A percentile compares a stretch with the other conserved stretches of the same genome.
Evolutionary conservation across 345 rosid genomes (phyloP).

Genomic region (Physaria fendleri): DNA sequence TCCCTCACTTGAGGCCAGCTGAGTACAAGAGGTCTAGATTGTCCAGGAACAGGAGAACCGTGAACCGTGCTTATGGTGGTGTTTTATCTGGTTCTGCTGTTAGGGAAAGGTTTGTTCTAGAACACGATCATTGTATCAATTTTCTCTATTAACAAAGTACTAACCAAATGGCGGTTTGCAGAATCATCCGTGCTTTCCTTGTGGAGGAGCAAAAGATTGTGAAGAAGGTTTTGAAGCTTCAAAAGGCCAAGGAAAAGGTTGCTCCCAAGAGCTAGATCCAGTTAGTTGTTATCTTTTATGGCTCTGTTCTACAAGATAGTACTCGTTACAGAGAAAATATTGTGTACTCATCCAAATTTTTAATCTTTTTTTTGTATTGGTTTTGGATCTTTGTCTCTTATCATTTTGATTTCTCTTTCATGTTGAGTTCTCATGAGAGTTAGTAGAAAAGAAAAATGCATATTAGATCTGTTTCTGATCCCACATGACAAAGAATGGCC

Average conservation of each 20-base stretch:
- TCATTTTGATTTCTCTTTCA: slow-evolving; percentile 29
- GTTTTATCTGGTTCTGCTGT: slow-evolving; percentile 80
- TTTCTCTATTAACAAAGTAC: not conserved
- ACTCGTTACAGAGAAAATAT: slow-evolving; percentile 20
- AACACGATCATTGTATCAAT: not conserved
- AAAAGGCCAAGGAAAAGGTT: slow-evolving; percentile 65
- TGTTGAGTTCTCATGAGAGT: not conserved
- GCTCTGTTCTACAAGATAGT: slow-evolving; percentile 27
- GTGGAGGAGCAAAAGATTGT: slow-evolving; percentile 86
- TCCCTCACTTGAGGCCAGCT: slow-evolving; percentile 86
- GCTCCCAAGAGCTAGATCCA: slow-evolving; percentile 39
- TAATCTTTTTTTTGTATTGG: slow-evolving; percentile 16
- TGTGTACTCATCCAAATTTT: slow-evolving; percentile 11
- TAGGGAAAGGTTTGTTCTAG: slow-evolving; percentile 57
- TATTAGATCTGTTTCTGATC: slow-evolving; percentile 32
- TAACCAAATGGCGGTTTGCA: not conserved
- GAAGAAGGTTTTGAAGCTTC: slow-evolving; percentile 71
- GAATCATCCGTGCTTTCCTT: slow-evolving; percentile 72
- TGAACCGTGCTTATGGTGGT: slow-evolving; percentile 89
- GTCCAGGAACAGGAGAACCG: slow-evolving; percentile 71
- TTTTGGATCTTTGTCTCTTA: slow-evolving; percentile 20
- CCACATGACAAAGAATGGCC: slow-evolving; percentile 76
- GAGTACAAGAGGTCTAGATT: slow-evolving; percentile 81
- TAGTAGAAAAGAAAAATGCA: slow-evolving; percentile 8
- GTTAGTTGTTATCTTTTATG: not conserved